Evolutionary conservation across 2,329 filamentous ascomycete genomes (phyloP).

Genomic region (Penicillium sp.): DNA sequence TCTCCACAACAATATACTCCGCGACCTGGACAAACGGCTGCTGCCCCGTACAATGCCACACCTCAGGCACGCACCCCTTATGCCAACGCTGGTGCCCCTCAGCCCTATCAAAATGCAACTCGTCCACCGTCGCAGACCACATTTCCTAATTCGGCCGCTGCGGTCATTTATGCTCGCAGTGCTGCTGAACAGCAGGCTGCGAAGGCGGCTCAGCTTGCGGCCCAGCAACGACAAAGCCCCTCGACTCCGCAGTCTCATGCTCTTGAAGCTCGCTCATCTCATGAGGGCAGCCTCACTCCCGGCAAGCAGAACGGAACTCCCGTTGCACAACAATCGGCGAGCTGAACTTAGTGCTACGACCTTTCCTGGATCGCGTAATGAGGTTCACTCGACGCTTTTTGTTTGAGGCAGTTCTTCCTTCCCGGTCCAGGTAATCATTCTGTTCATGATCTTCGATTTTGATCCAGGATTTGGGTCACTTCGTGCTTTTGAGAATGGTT

Average conservation of each 20-base stretch:
- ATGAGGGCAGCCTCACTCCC: constrained; percentile 43
- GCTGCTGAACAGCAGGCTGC: constrained; percentile 48
- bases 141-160: constrained; percentile 42
- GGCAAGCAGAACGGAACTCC: constrained; percentile 39
- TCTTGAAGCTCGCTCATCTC: constrained; percentile 33
- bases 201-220: constrained; percentile 42
- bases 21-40: constrained; percentile 38
- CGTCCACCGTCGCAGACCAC: constrained; percentile 36
- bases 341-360: neutral
- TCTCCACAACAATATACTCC: constrained; percentile 43
- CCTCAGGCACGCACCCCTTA: constrained; percentile 43
- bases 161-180: constrained; percentile 43
- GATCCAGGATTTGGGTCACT: neutral
- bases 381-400: neutral
- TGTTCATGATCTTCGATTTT: neutral
- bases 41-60: constrained; percentile 33
- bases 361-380: neutral
- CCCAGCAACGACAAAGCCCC: constrained; percentile 38
- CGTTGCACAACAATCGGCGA: constrained; percentile 29
- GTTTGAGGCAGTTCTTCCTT: neutral
- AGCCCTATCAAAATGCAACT: constrained; percentile 34
- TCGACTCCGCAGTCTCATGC: constrained; percentile 40
- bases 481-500: neutral
- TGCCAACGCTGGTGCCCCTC: constrained; percentile 36
- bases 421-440: neutral